Base-by-base conservation (phyloP, 805 yeast genomes). In the Metschnikowia hibisci region DNA sequence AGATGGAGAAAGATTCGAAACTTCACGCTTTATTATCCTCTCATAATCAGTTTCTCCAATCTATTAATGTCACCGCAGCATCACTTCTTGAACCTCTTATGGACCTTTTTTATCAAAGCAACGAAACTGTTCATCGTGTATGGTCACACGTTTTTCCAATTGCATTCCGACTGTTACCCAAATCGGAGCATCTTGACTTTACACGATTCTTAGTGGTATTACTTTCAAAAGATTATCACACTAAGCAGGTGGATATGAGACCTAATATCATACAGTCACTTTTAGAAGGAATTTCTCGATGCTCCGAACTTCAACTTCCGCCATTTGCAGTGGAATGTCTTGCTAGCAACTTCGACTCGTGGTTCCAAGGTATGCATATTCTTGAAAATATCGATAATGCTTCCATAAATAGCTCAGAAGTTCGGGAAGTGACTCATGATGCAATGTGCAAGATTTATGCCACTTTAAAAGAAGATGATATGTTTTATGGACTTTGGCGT, bases 401-500 rank as follows among this genome's bases (percentile, higher is more conserved):
- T 16, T 82, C 88, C 1, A 64, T 74, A 4, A 76, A 79, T 33
- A 87, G 83, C 54, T 73, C 80, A 9, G 82, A 82, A 46, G 87
- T 91, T 12, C 76, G 82, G 20, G 96, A 90, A 45, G 82, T 89
- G 3, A 88, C 87, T 44, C 82, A 84, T 48, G 98, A 93, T 65
- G 96, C 99, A 0, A 65, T 93, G 34, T 80, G 89, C 28, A 97
- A 95, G 64, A 69, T 91, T 62, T 93, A 91, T 56, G 82, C 96
- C 4, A 80, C 84, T 7, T 66, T 93, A 41, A 95, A 88, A 54
- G 99, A 93, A 56, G 95, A 87, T 42, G 99, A 93, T 56, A 86
- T 91, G 90, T 93, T 90, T 61, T 93, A 93, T 61, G 99, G 99
- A 3, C 73, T 89, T 52, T 93, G 99, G 99, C 80, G 98, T 67